These are phyloP conservation scores for Fusarium fracticaudum DNA, from an alignment of 2,329 filamentous ascomycete species.

Conservation along the genomic window DNA sequence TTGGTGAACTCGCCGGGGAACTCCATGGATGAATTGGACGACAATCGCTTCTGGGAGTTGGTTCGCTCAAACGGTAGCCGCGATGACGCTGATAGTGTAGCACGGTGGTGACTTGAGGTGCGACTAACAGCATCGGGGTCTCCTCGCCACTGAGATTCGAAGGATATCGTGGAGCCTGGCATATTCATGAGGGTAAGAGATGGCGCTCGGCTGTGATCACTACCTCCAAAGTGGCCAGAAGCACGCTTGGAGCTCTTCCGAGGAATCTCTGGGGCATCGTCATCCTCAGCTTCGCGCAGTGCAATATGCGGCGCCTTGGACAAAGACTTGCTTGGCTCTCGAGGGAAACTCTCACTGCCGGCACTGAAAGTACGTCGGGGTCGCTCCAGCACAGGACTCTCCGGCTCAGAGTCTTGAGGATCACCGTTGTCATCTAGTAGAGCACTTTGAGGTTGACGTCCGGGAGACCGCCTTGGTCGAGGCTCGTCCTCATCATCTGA, in stretches of 20 bases:
- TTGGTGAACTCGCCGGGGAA: constrained; percentile 58
- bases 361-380: constrained; percentile 47
- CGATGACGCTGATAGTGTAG: constrained; percentile 39
- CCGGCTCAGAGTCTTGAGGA: constrained; percentile 55
- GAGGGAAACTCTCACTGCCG: constrained; percentile 52
- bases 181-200: constrained; percentile 48
- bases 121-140: constrained; percentile 36
- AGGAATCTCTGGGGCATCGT: constrained; percentile 68
- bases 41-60: constrained; percentile 62
- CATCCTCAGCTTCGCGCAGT: constrained; percentile 42
- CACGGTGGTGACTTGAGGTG: constrained; percentile 35
- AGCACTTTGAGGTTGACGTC: constrained; percentile 46
- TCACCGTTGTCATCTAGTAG: constrained; percentile 59
- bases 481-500: constrained; percentile 66
- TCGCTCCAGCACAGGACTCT: constrained; percentile 47
- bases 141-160: constrained; percentile 31
- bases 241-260: constrained; percentile 77
- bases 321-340: constrained; percentile 34
- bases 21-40: constrained; percentile 60
- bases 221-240: constrained; percentile 50
- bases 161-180: constrained; percentile 37
- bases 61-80: constrained; percentile 67
- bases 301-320: constrained; percentile 32
- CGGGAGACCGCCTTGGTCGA: constrained; percentile 37
- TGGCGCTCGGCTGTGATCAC: constrained; percentile 44